Evolutionary conservation across 495 filamentous ascomycete species (phyloP).

Genomic region (Collariella sp.): DNA sequence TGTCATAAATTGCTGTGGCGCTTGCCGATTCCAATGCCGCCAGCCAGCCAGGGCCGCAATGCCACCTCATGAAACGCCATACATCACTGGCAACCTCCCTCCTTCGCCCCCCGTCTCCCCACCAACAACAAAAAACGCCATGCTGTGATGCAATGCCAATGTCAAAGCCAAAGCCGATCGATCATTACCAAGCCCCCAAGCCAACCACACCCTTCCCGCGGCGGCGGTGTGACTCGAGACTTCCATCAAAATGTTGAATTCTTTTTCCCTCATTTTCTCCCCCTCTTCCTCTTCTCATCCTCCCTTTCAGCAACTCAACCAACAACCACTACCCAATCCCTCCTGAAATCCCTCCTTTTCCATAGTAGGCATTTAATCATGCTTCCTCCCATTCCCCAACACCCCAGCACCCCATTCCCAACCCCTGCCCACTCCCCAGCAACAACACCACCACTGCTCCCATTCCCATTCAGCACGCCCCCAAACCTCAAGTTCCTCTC

Average conservation of each 20-base stretch:
- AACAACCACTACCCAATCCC: too few species aligned
- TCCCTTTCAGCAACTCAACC: slow-evolving; percentile 30
- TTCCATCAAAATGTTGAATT: too few species aligned
- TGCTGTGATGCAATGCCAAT: slow-evolving; percentile 6
- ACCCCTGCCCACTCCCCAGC: neutral
- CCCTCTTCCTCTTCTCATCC: slow-evolving; percentile 10
- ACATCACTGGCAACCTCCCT: neutral
- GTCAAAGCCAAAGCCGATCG: slow-evolving; percentile 1
- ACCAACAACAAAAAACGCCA: slow-evolving; percentile 1
- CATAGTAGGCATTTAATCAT: slow-evolving; percentile 3
- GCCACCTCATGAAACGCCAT: too few species aligned
- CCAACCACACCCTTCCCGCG: too few species aligned
- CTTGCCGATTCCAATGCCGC: too few species aligned
- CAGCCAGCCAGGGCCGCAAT: too few species aligned
- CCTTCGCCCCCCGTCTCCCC: neutral
- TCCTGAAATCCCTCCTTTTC: neutral
- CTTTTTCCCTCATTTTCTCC: too few species aligned
- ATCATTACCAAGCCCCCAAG: too few species aligned
- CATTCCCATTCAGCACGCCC: slow-evolving; percentile 14
- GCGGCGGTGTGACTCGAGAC: too few species aligned
- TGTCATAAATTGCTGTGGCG: too few species aligned
- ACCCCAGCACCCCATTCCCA: neutral
- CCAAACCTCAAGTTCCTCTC: slow-evolving; percentile 12
- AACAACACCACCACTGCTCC: too few species aligned
- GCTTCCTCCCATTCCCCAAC: neutral